Evolutionary conservation across 2,329 filamentous ascomycete genomes (phyloP).

Genomic region (Sporothrix euskadiensis): DNA sequence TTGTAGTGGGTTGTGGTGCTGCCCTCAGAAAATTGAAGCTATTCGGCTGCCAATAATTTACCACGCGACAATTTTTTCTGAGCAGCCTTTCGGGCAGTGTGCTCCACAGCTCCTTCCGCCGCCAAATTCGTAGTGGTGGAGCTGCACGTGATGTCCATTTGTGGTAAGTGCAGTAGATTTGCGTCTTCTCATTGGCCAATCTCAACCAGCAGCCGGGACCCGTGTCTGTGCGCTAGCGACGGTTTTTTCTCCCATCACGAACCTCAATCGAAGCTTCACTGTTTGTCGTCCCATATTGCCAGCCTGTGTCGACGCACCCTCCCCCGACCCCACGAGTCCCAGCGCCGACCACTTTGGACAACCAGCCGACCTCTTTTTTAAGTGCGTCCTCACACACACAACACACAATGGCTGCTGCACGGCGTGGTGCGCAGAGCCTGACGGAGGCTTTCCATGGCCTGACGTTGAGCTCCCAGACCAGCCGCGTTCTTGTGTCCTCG

Average conservation of each 20-base stretch:
- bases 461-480: slow-evolving; percentile 15
- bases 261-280: slow-evolving; percentile 12
- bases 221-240: slow-evolving; percentile 17
- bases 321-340: not conserved
- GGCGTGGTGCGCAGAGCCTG: slow-evolving; percentile 28
- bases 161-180: not conserved
- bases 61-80: slow-evolving; percentile 28
- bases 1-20: not conserved
- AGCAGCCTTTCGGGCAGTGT: not conserved
- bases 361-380: not conserved
- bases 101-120: slow-evolving; percentile 2
- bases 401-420: slow-evolving; percentile 31
- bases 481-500: slow-evolving; percentile 8
- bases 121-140: not conserved
- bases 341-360: not conserved
- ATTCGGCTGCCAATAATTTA: slow-evolving; percentile 17
- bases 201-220: not conserved
- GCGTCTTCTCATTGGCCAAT: not conserved
- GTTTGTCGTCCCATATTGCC: not conserved
- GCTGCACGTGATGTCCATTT: slow-evolving; percentile 6
- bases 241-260: slow-evolving; percentile 21
- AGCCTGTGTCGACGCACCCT: not conserved
- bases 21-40: slow-evolving; percentile 20
- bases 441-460: slow-evolving; percentile 29
- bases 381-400: not conserved